Evolutionary conservation across 257 asterid genomes (phyloP).

Genomic region (Plantago ovata): DNA sequence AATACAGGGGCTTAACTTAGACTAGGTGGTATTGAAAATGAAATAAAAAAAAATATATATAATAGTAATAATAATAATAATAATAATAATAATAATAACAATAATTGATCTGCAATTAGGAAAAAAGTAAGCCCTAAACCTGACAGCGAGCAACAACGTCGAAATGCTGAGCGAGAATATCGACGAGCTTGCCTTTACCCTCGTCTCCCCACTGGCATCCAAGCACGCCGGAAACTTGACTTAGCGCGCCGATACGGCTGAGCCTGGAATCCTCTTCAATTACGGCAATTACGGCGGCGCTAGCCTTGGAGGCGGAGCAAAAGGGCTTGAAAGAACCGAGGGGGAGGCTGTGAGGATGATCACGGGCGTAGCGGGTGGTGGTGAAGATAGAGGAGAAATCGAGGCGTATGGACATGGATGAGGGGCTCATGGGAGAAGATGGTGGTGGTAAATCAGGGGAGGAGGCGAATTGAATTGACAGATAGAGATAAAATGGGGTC

Average conservation of each 20-base stretch:
- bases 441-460: too few species aligned
- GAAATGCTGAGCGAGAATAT: conserved; percentile 79
- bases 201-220: conserved; percentile 99
- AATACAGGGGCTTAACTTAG: too few species aligned
- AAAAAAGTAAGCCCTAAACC: conserved; percentile 30
- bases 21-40: too few species aligned
- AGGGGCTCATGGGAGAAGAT: not conserved
- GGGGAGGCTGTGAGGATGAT: not conserved
- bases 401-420: not conserved
- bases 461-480: too few species aligned
- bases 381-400: not conserved
- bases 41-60: too few species aligned
- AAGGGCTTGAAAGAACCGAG: not conserved
- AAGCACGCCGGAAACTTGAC: conserved; percentile 92
- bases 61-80: too few species aligned
- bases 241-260: conserved; percentile 66
- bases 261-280: conserved; percentile 26
- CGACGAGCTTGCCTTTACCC: conserved; percentile 96
- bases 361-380: not conserved
- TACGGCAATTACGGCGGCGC: conserved; percentile 29
- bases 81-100: too few species aligned
- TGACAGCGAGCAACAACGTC: conserved; percentile 97
- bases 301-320: conserved; percentile 34
- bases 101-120: not conserved
- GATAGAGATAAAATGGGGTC: too few species aligned